These are phyloP conservation scores for Porpolomopsis calyptriformis DNA, from an alignment of 768 basidiomycete species.

Conservation along the genomic window DNA sequence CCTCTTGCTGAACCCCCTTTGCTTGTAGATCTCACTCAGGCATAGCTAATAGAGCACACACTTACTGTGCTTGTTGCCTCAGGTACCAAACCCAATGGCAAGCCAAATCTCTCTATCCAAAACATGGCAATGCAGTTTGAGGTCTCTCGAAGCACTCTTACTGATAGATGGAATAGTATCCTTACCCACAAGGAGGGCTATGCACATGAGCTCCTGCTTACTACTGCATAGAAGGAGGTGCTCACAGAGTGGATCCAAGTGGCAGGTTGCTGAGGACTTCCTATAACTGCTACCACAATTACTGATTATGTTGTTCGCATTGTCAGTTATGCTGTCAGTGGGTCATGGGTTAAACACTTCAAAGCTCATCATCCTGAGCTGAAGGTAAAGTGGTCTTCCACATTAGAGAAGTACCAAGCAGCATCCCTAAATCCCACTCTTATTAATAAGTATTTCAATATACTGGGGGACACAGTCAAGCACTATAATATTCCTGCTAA, in stretches of 20 bases:
- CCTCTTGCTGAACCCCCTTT: too few species aligned
- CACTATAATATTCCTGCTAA: conserved; percentile 16
- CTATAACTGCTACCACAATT: conserved; percentile 11
- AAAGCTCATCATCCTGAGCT: conserved; percentile 13
- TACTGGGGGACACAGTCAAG: conserved; percentile 14
- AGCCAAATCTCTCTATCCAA: too few species aligned
- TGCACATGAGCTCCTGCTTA: too few species aligned
- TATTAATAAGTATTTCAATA: conserved; percentile 20
- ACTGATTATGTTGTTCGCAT: conserved; percentile 11
- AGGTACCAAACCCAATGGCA: too few species aligned
- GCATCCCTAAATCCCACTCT: conserved; percentile 22
- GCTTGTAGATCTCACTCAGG: too few species aligned
- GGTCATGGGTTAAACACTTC: conserved; percentile 3
- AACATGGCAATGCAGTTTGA: too few species aligned
- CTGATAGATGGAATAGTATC: too few species aligned
- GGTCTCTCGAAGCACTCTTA: too few species aligned
- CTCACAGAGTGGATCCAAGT: conserved; percentile 18
- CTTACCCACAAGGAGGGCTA: too few species aligned
- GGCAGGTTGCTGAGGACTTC: conserved; percentile 13
- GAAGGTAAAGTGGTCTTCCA: conserved; percentile 12
- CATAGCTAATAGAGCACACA: too few species aligned
- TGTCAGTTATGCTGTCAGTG: conserved; percentile 7
- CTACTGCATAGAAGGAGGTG: too few species aligned
- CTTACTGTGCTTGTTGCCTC: too few species aligned
- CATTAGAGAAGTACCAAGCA: conserved; percentile 11